A percentile compares a stretch with the other conserved stretches of the same genome.
Evolutionary conservation across 768 basidiomycete genomes (phyloP).

Genomic region (Cystofilobasidium bisporidii): DNA sequence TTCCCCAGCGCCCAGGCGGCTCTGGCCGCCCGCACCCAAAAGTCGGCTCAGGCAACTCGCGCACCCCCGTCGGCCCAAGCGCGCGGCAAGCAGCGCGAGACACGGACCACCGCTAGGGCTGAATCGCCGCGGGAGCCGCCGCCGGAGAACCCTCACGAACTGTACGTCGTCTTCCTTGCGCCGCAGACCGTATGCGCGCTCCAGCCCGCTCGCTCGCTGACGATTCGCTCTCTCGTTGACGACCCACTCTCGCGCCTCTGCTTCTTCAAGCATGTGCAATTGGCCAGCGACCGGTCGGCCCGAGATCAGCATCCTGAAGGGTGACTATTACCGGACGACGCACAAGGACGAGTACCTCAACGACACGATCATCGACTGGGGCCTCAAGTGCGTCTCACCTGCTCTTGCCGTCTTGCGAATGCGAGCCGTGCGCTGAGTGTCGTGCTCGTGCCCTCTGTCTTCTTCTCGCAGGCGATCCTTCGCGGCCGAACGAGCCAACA

Average conservation of each 20-base stretch:
- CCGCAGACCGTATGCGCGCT: no score
- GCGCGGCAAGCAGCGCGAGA: constrained; percentile 4
- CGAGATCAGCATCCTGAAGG: constrained; percentile 61
- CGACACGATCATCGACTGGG: constrained; percentile 93
- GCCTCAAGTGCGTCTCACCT: constrained; percentile 60
- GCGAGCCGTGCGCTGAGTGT: constrained; percentile 3
- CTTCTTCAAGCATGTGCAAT: constrained; percentile 6
- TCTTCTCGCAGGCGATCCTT: constrained; percentile 9
- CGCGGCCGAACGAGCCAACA: neutral
- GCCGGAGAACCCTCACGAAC: neutral
- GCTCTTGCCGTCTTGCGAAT: constrained; percentile 17
- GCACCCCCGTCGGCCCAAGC: neutral
- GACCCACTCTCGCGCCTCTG: neutral
- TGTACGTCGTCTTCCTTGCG: neutral
- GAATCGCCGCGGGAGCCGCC: neutral
- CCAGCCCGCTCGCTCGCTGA: neutral
- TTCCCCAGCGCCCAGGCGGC: neutral
- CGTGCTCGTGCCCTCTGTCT: neutral
- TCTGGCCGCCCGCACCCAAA: no score
- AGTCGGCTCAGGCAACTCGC: no score
- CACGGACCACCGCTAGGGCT: neutral
- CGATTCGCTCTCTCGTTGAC: neutral
- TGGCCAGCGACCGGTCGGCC: constrained; percentile 34
- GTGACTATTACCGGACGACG: constrained; percentile 62
- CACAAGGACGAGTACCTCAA: constrained; percentile 75